Percentiles rank a stretch among this genome's conserved stretches.
Evolutionary conservation across 2,329 filamentous ascomycete species (phyloP).

Genomic region (Chrysoporthe puriensis): DNA sequence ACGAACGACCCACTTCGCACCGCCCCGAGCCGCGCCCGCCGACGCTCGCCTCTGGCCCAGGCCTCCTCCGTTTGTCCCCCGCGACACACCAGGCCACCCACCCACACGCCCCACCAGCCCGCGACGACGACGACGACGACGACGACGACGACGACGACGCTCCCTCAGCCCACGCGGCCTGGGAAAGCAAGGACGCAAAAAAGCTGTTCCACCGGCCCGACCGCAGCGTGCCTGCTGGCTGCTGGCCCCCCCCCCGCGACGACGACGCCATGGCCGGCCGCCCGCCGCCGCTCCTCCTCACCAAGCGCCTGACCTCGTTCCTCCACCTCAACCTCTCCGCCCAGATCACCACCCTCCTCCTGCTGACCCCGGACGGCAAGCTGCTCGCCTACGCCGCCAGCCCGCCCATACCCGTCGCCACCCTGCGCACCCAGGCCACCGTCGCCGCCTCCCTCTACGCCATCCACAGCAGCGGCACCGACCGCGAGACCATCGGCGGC

Average conservation of each 20-base stretch:
- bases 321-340: constrained; percentile 61
- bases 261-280: constrained; percentile 20
- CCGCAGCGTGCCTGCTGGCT: no score
- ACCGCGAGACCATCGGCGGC: constrained; percentile 43
- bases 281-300: constrained; percentile 63
- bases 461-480: constrained; percentile 54
- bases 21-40: neutral
- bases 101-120: no score
- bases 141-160: no score
- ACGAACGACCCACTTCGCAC: neutral
- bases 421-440: constrained; percentile 65
- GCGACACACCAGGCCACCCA: no score
- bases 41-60: neutral
- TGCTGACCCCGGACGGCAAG: constrained; percentile 64
- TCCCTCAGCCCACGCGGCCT: no score
- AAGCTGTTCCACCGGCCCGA: no score
- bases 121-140: no score
- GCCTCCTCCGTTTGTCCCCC: neutral
- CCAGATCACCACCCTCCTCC: constrained; percentile 61
- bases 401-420: constrained; percentile 51
- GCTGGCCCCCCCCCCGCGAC: neutral
- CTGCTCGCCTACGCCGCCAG: constrained; percentile 65
- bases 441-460: constrained; percentile 65
- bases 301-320: constrained; percentile 66
- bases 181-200: no score